Evolutionary conservation across 1,139 yeast genomes (phyloP), one percentile per base, ranked within the genome.

Genomic region (Pichia sp.): DNA sequence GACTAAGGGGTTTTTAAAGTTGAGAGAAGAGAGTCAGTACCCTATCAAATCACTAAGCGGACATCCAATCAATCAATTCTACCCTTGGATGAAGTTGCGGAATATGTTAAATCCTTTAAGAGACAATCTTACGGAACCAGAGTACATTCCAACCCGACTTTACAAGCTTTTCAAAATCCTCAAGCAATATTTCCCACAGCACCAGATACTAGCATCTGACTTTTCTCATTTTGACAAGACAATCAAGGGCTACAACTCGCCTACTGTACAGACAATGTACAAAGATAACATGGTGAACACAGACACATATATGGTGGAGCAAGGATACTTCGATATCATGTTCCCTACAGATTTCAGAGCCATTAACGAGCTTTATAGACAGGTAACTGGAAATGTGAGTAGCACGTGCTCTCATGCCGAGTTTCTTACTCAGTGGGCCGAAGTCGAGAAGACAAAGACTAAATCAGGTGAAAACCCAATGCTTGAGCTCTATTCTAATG

Each of bases 381-480:
- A 80, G 59, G 80, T 87, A 7, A 81, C 86, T 13, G 90, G 90
- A 0, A 85, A 81, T 61, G 69, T 77, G 2, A 77, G 86, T 10
- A 71, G 72, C 54, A 79, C 82, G 1, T 75, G 80, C 48, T 70
- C 82, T 43, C 96, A 89, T 68, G 71, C 75, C 8, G 87, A 82
- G 11, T 89, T 87, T 60, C 69, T 90, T 62, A 77, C 75, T 55
- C 76, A 77, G 52, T 88, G 95, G 95, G 90, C 87, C 0, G 90
- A 86, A 62, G 59, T 79, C 0, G 84, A 83, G 4, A 77, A 75
- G 8, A 87, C 96, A 5, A 79, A 82, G 5, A 86, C 95, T 1
- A 81, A 78, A 62, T 78, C 81, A 41, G 96, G 96, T 0, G 96
- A 88, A 62, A 87, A 87, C 63, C 96, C 96, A n/a, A 82, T 89